Percentiles rank a stretch among this genome's conserved stretches.
Conservation (phyloP, 2,329 filamentous ascomycete species). For the Clonostachys rhizophaga region DNA sequence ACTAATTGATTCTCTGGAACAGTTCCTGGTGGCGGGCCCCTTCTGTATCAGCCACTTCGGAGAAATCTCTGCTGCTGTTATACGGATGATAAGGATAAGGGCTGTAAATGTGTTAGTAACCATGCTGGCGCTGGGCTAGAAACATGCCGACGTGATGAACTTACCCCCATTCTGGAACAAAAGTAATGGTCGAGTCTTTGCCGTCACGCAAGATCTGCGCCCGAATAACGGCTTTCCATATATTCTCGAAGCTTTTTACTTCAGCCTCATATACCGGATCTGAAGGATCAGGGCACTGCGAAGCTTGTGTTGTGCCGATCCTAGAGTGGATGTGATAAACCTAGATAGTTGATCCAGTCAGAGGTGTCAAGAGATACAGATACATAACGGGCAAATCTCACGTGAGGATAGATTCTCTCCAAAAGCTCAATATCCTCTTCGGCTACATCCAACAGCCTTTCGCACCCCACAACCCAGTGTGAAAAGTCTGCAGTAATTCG, state of each 20-base stretch:
- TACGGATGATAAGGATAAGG: too few relatives aligned
- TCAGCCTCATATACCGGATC: slow-evolving; percentile 19
- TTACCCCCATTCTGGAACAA: slow-evolving; percentile 5
- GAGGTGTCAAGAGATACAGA: neutral
- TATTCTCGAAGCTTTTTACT: slow-evolving; percentile 20
- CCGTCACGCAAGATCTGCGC: neutral
- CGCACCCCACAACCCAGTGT: slow-evolving; percentile 14
- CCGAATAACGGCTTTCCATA: slow-evolving; percentile 10
- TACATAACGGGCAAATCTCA: slow-evolving; percentile 5
- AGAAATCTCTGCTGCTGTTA: too few relatives aligned
- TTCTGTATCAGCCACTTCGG: too few relatives aligned
- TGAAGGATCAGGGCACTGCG: slow-evolving; percentile 25
- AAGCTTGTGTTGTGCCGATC: slow-evolving; percentile 26
- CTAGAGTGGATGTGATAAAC: slow-evolving; percentile 25
- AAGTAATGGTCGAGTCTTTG: neutral
- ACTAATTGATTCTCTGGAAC: too few relatives aligned
- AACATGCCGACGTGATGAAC: neutral
- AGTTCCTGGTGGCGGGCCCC: too few relatives aligned
- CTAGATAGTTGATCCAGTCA: slow-evolving; percentile 5
- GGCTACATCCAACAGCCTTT: slow-evolving; percentile 9
- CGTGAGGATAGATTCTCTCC: slow-evolving; percentile 17
- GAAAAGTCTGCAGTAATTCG: slow-evolving; percentile 16
- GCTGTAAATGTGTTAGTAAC: too few relatives aligned
- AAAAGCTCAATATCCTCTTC: slow-evolving; percentile 12
- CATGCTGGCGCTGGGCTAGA: too few relatives aligned